phyloP scores from a whole-genome alignment of 495 filamentous ascomycete species.

The Ascodesmis nigricans region DNA sequence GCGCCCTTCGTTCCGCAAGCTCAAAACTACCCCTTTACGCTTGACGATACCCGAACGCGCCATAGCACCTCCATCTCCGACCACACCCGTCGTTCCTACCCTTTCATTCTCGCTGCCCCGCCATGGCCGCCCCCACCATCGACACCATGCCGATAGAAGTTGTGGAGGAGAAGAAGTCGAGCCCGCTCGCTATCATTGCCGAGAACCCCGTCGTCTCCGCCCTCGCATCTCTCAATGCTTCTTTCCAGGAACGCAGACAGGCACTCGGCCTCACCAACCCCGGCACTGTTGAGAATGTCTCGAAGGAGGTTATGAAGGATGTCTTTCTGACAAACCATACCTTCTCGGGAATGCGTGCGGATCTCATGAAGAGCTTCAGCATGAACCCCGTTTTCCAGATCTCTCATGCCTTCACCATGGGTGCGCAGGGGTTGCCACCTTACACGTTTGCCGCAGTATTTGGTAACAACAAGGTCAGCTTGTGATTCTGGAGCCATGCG shows the following conservation, averaged over 20 bases:
- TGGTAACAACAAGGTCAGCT: conserved; percentile 68
- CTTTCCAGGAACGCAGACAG: conserved; percentile 67
- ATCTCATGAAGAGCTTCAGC: conserved; percentile 87
- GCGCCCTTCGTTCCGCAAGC: too few species aligned
- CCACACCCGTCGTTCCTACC: conserved; percentile 5
- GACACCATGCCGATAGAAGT: neutral
- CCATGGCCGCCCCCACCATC: neutral
- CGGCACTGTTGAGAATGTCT: conserved; percentile 76
- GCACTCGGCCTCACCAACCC: conserved; percentile 78
- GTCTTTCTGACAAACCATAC: conserved; percentile 85
- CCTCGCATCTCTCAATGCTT: conserved; percentile 53
- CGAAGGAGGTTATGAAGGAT: conserved; percentile 80
- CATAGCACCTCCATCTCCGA: conserved; percentile 5
- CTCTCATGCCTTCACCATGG: conserved; percentile 88
- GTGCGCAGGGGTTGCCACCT: conserved; percentile 62
- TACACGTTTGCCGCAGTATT: conserved; percentile 89
- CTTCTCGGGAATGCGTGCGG: conserved; percentile 85
- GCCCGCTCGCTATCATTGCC: conserved; percentile 39
- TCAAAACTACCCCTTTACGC: too few species aligned
- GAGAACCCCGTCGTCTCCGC: conserved; percentile 48
- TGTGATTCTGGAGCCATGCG: too few species aligned
- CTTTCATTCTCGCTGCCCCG: neutral
- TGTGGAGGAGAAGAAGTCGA: too few species aligned
- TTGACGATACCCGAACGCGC: neutral
- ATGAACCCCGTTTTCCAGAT: conserved; percentile 86